phyloP scores from a whole-genome alignment of 768 basidiomycete genomes.

The Auricularia cornea region DNA sequence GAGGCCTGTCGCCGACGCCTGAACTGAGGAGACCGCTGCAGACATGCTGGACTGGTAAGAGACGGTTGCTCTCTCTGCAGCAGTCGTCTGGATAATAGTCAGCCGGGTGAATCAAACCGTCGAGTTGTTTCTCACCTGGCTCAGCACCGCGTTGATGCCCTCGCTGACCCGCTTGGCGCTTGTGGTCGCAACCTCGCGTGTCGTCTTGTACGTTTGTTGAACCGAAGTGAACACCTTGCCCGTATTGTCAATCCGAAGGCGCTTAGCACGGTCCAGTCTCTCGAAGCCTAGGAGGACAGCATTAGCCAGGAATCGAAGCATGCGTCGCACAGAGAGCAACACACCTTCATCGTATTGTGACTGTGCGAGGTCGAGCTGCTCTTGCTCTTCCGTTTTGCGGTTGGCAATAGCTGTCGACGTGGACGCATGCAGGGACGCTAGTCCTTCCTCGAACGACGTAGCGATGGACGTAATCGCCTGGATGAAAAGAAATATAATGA shows the following conservation, averaged over 20 bases:
- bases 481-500: background rate
- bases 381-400: slow-evolving; percentile 1
- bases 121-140: background rate
- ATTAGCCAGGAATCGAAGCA: background rate
- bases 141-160: background rate
- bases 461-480: slow-evolving; percentile 1
- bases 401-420: background rate
- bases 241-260: slow-evolving; percentile 47
- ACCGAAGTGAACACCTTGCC: slow-evolving; percentile 32
- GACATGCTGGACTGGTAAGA: background rate
- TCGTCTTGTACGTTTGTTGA: slow-evolving; percentile 18
- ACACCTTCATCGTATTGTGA: slow-evolving; percentile 38
- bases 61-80: background rate
- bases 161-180: slow-evolving; percentile 38
- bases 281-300: slow-evolving; percentile 42
- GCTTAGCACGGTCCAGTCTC: slow-evolving; percentile 52
- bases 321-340: slow-evolving; percentile 6
- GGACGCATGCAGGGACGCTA: background rate
- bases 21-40: background rate
- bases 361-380: slow-evolving; percentile 36
- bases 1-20: background rate
- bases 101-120: too few relatives aligned
- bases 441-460: background rate
- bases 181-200: slow-evolving; percentile 34
- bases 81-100: background rate